Evolutionary conservation across 73 alveolate species (phyloP).

Genomic region (Stentor roeselii): DNA sequence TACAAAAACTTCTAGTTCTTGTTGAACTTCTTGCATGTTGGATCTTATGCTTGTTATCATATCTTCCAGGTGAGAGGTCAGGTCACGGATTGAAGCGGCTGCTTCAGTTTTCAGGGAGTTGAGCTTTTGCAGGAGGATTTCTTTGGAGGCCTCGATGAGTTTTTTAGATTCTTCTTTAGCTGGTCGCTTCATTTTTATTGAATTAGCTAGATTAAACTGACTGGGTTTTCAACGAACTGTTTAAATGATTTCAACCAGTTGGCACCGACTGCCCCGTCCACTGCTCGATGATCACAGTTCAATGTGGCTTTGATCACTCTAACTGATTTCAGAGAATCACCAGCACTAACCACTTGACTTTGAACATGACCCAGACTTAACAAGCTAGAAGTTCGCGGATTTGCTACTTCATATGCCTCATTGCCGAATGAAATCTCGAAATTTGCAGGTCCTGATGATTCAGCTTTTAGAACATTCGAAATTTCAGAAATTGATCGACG

Average conservation of each 20-base stretch:
- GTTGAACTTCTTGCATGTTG: not conserved
- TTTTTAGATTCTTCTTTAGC: not conserved
- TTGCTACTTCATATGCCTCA: conserved; percentile 14
- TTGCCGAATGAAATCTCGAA: not conserved
- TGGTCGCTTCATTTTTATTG: not conserved
- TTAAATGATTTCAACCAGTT: conserved; percentile 74
- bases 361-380: not conserved
- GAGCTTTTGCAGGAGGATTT: not conserved
- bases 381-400: not conserved
- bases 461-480: not conserved
- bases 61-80: not conserved
- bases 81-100: not conserved
- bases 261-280: conserved; percentile 90
- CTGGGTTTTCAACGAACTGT: conserved; percentile 73
- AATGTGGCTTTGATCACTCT: conserved; percentile 48
- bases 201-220: conserved; percentile 38
- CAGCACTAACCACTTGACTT: not conserved
- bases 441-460: not conserved
- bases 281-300: conserved; percentile 80
- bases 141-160: not conserved
- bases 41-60: too few species aligned
- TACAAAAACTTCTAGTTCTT: too few species aligned
- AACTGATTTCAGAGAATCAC: not conserved
- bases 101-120: not conserved
- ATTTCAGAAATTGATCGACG: not conserved